Evolutionary conservation across 2,329 filamentous ascomycete species (phyloP), one percentile per base, ranked within the genome.

Genomic region (Pleoardoris graminearum): DNA sequence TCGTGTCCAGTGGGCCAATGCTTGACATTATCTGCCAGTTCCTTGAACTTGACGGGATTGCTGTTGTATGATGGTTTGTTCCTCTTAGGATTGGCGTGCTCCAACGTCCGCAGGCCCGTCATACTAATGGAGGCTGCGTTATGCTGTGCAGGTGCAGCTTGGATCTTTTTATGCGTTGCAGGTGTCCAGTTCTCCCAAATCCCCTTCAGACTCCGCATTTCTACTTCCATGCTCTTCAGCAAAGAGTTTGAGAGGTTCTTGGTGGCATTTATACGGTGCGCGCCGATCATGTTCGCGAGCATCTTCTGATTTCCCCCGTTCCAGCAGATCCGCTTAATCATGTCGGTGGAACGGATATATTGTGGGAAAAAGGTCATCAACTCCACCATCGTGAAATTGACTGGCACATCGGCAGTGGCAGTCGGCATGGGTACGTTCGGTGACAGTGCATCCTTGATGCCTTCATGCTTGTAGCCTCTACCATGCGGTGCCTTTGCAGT

Each of bases 1-100:
- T 67, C 51, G 17, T 23, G 2, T 1, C 59, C 57, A 19, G 50
- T 19, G 7, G 66, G 66, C 12, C 65, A n/a, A 42, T 61, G 59
- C 50, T 62, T 59, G 14, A 69, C 39, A 1, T 58, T 63, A 1
- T 42, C 14, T 4, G 51, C 50, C 1, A 69, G 51, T 5, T 51
- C 38, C 7, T 52, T 57, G 53, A 67, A 62, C 0, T 41, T 52
- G 17, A 68, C 50, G 5, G 48, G 19, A 11, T 43, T 6, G 11
- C 6, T 32, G 6, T 27, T 16, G 17, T 44, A 32, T 19, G 3
- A 19, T 1, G n/a, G 14, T 6, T n/a, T 22, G 6, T 23, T 10
- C 7, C 41, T 22, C 1, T 8, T 27, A 21, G 5, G 10, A 19
- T 32, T 32, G 16, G 17, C 19, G 6, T 33, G 11, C 8, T 21